Evolutionary conservation across 2,329 filamentous ascomycete genomes (phyloP).

Genomic region (Trichoderma gracile): DNA sequence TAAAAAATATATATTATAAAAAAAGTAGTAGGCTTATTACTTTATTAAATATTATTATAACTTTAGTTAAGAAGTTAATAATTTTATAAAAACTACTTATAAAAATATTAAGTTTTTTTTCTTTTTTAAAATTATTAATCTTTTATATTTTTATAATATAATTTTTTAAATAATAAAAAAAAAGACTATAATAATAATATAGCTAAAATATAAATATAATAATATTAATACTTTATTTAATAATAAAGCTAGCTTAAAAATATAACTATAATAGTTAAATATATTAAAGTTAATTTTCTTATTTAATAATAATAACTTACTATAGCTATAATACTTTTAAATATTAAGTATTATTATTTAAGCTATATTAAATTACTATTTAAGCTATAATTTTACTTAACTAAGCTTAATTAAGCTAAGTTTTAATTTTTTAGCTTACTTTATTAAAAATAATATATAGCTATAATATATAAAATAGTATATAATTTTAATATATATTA

Average conservation of each 20-base stretch:
- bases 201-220: background rate
- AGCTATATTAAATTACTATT: too few species aligned
- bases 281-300: too few species aligned
- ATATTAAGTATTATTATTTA: background rate
- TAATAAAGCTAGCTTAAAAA: background rate
- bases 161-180: background rate
- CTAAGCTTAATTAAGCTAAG: too few species aligned
- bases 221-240: background rate
- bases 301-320: too few species aligned
- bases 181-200: background rate
- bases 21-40: background rate
- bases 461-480: too few species aligned
- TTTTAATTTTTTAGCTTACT: background rate
- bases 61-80: background rate
- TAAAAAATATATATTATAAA: background rate
- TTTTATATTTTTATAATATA: too few species aligned
- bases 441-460: too few species aligned
- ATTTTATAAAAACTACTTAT: background rate
- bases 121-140: background rate
- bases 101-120: background rate
- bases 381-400: too few species aligned
- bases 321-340: too few species aligned
- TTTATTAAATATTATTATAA: background rate
- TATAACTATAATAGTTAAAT: background rate
- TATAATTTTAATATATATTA: too few species aligned